Base-by-base conservation (phyloP, 495 filamentous ascomycete species). In the Saxophila tyrrhenica region DNA sequence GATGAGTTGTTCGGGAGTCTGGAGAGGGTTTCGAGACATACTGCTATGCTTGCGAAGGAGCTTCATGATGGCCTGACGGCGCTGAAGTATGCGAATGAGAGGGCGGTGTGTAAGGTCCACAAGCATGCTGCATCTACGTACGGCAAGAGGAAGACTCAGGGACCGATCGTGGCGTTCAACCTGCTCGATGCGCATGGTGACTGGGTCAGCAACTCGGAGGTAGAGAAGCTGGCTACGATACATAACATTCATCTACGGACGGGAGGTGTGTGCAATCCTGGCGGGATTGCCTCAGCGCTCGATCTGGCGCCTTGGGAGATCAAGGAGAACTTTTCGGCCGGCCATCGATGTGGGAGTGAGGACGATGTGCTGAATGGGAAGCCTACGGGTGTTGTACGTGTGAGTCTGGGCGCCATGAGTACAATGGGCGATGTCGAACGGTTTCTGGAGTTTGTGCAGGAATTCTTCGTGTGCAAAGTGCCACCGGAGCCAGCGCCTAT, bases 221-320 rank as follows among this genome's bases (percentile, higher is more conserved):
- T 95, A 3, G 90, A 95, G 63, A 87, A 85, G 61, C 72, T 95
- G 1, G 87, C 90, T 0, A 74, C 79, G 15, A 71, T 92, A 0
- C 86, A 85, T 58, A 76, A 79, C 25, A 83, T 95, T 45, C 87
- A 95, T 60, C 66, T 95, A 9, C 75, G 91, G 2, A 89, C 86
- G 5, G 91, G 91, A 8, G 85, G 88, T 0, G 75, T 94, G 32
- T 97, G 91, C 70, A 95, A 95, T 58, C 91, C 91, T 0, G 91
- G 89, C 8, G 89, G 91, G 11, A 79, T 94, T 45, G 82, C 89
- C 17, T 62, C 69, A 0, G 77, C 76, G 25, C 75, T 95, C 19
- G 74, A 75, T 0, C 76, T 94, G 52, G 75, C 81, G 48, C 79
- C 84, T 2, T 81, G 81, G 74, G 87, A 95, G 65, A 83, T 95